Evolutionary conservation across 2,329 filamentous ascomycete species (phyloP), one percentile per base, ranked within the genome.

Genomic region (Pseudogymnoascus sp.): DNA sequence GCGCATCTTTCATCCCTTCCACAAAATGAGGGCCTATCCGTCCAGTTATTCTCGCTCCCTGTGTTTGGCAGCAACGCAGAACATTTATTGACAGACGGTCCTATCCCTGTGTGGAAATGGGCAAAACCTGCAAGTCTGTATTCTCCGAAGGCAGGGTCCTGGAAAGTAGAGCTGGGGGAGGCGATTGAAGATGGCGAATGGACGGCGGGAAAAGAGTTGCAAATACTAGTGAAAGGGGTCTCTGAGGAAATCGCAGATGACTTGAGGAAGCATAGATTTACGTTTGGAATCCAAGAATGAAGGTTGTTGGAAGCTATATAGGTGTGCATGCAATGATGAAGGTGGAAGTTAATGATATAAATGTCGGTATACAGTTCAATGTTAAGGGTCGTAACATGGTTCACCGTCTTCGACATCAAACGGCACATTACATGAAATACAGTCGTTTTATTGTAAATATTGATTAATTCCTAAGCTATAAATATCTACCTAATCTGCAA

Each of bases 401-500:
- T 25, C 22, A 5, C 6, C 35, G 6, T 37, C 35, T 12, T 37
- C 35, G 14, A 6, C 35, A 37, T 37, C 35, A 6, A 36, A 36
- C 35, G 12, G 12, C 35, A 37, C 11, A 20, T 28, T 54, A 1
- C 25, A 1, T 18, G 12, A 14, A 54, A 20, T 54, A 5, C 25
- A 54, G 28, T 16, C 16, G 18, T 54, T 9, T 9, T 50, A 16
- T 50, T 54, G 47, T 20, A 54, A 54, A 33, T 54, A 54, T 54
- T 9, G 9, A 54, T 54, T 54, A 54, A 54, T 54, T 54, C n/a
- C 47, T 54, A 54, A 54, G 28, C 47, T 54, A 33, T 54, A 54
- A 54, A 54, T 54, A 54, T 54, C 47, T 54, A 54, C 28, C 28
- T 54, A 54, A 54, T 54, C 47, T 54, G 47, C 25, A 54, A 54